Percentiles rank a stretch among this genome's conserved stretches.
These are phyloP conservation scores for Aspergillus ibericus DNA, from an alignment of 2,329 filamentous ascomycete species.

Conservation along the genomic window DNA sequence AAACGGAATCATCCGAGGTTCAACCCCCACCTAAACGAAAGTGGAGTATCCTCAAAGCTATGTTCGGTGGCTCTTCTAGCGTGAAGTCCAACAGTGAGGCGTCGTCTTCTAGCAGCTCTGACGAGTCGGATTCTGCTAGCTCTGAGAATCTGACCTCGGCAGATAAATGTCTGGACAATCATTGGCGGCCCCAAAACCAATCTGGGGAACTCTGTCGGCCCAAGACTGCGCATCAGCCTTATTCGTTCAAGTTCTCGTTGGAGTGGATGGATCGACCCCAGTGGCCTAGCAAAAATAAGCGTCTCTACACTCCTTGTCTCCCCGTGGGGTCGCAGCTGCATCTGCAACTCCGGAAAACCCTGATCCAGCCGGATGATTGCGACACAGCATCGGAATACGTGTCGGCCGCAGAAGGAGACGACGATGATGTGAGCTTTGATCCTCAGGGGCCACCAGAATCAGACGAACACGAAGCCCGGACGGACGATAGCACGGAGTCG, in stretches of 20 bases:
- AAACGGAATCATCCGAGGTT: constrained; percentile 22
- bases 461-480: constrained; percentile 1
- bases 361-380: constrained; percentile 24
- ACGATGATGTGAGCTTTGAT: constrained; percentile 12
- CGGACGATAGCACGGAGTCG: neutral
- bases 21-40: constrained; percentile 40
- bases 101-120: constrained; percentile 40
- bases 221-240: constrained; percentile 53
- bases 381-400: constrained; percentile 27
- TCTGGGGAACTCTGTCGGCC: constrained; percentile 31
- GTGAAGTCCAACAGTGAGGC: constrained; percentile 46
- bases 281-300: constrained; percentile 52
- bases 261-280: constrained; percentile 61
- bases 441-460: constrained; percentile 8
- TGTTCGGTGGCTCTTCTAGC: constrained; percentile 49
- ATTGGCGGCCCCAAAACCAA: constrained; percentile 22
- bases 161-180: constrained; percentile 31
- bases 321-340: constrained; percentile 57
- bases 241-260: constrained; percentile 68
- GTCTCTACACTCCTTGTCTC: constrained; percentile 57
- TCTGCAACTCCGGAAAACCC: constrained; percentile 45
- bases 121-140: constrained; percentile 34
- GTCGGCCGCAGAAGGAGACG: constrained; percentile 20
- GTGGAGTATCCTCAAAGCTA: constrained; percentile 54
- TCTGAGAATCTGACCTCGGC: constrained; percentile 27